These are phyloP conservation scores for Globisporangium spinosum DNA, from an alignment of 352 stramenopile species.

Conservation along the genomic window DNA sequence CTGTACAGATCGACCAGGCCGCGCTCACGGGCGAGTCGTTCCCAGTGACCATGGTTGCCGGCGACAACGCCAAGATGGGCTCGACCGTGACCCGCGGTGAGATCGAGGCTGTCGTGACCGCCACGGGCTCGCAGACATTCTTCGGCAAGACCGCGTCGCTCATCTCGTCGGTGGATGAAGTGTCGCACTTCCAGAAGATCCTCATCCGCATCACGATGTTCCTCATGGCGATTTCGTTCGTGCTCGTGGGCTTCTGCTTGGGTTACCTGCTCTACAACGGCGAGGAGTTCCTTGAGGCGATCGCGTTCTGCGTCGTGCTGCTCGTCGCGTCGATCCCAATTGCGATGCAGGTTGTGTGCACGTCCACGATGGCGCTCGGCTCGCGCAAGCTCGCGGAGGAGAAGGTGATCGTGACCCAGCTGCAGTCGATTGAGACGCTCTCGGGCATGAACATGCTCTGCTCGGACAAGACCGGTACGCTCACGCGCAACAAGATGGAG, in stretches of 20 bases:
- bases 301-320: conserved; percentile 89
- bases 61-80: conserved; percentile 86
- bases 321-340: conserved; percentile 92
- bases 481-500: conserved; percentile 94
- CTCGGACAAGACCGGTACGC: conserved; percentile 95
- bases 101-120: conserved; percentile 88
- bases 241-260: conserved; percentile 87
- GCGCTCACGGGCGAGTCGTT: conserved; percentile 94
- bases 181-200: conserved; percentile 90
- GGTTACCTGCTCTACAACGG: conserved; percentile 84
- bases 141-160: conserved; percentile 86
- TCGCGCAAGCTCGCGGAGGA: conserved; percentile 87
- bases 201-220: conserved; percentile 91
- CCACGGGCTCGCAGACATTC: conserved; percentile 90
- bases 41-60: conserved; percentile 79
- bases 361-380: conserved; percentile 91
- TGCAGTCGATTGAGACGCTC: conserved; percentile 92
- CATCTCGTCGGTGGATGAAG: conserved; percentile 69
- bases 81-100: conserved; percentile 88
- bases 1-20: conserved; percentile 89
- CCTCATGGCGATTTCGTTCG: conserved; percentile 83
- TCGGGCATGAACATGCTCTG: conserved; percentile 93
- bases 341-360: conserved; percentile 91
- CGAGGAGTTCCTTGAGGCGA: conserved; percentile 64
- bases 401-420: conserved; percentile 90